These are phyloP conservation scores for Apiospora aurea DNA, from an alignment of 2,329 filamentous ascomycete species.

Conservation along the genomic window DNA sequence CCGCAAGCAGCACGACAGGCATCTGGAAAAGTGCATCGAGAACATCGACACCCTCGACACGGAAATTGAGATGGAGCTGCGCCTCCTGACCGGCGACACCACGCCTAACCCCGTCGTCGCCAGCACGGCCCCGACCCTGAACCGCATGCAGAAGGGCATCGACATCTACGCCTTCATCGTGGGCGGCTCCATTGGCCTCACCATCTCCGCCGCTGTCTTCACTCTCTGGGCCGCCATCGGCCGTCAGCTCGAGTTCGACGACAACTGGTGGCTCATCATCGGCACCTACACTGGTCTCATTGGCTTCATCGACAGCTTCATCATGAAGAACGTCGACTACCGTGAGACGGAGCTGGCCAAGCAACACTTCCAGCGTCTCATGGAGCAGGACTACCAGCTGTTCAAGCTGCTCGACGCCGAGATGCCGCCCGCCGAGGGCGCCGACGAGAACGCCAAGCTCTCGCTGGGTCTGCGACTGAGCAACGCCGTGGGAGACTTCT, in stretches of 20 bases:
- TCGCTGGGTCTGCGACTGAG: slow-evolving; percentile 14
- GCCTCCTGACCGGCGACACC: slow-evolving; percentile 43
- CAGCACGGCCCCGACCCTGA: slow-evolving; percentile 42
- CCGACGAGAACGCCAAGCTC: background rate
- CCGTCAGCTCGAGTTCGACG: slow-evolving; percentile 46
- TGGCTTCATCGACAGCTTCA: slow-evolving; percentile 53
- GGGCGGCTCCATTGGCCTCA: slow-evolving; percentile 49
- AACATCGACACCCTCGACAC: slow-evolving; percentile 45
- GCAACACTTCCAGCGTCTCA: slow-evolving; percentile 18
- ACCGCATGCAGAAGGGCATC: slow-evolving; percentile 45
- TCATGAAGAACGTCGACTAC: slow-evolving; percentile 52
- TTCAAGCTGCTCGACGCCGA: slow-evolving; percentile 21
- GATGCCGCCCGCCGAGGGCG: slow-evolving; percentile 11
- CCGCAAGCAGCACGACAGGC: slow-evolving; percentile 45
- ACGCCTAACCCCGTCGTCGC: slow-evolving; percentile 43
- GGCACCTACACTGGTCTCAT: slow-evolving; percentile 56
- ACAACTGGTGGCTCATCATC: slow-evolving; percentile 56
- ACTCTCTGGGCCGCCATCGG: slow-evolving; percentile 49
- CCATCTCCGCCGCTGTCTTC: slow-evolving; percentile 46
- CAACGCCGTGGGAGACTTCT: background rate
- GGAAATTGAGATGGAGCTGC: slow-evolving; percentile 43
- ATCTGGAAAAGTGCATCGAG: slow-evolving; percentile 42
- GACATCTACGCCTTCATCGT: slow-evolving; percentile 52
- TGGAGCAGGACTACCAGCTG: slow-evolving; percentile 20
- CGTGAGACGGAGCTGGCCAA: slow-evolving; percentile 28